phyloP scores from a whole-genome alignment of 148 eudicot species.

The Rhododendron ovatum region DNA sequence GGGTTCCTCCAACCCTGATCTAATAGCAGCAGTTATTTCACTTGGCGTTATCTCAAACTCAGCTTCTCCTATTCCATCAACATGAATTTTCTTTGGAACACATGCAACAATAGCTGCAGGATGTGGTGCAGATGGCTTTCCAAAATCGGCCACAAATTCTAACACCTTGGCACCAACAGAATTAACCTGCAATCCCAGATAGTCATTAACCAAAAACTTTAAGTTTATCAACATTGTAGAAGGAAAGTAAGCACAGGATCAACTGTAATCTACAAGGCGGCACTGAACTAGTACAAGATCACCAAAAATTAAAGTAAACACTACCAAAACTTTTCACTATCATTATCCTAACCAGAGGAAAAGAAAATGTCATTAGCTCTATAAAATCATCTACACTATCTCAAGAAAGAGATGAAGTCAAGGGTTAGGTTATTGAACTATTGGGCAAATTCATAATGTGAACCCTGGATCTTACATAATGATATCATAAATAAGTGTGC shows the following conservation, averaged over 20 bases:
- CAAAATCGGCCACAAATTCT: slow-evolving; percentile 88
- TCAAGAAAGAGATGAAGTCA: background rate
- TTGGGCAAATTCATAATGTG: background rate
- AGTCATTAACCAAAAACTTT: background rate
- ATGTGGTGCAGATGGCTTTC: slow-evolving; percentile 82
- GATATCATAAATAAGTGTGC: background rate
- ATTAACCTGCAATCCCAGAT: slow-evolving; percentile 58
- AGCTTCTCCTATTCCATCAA: slow-evolving; percentile 71
- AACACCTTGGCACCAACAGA: slow-evolving; percentile 75
- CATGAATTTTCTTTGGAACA: slow-evolving; percentile 80
- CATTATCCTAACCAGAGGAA: background rate
- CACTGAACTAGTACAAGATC: background rate
- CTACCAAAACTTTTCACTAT: background rate
- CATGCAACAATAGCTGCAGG: slow-evolving; percentile 99
- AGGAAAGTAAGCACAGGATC: background rate
- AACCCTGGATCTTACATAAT: background rate
- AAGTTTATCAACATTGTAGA: background rate
- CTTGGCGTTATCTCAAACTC: slow-evolving; percentile 72
- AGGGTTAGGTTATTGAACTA: background rate
- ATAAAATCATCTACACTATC: background rate
- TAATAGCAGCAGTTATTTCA: slow-evolving; percentile 81
- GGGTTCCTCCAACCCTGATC: slow-evolving; percentile 77
- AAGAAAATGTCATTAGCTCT: background rate
- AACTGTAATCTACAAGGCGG: background rate
- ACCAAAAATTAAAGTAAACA: background rate